phyloP scores from a whole-genome alignment of 768 basidiomycete genomes.

The Kwoniella sp. region DNA sequence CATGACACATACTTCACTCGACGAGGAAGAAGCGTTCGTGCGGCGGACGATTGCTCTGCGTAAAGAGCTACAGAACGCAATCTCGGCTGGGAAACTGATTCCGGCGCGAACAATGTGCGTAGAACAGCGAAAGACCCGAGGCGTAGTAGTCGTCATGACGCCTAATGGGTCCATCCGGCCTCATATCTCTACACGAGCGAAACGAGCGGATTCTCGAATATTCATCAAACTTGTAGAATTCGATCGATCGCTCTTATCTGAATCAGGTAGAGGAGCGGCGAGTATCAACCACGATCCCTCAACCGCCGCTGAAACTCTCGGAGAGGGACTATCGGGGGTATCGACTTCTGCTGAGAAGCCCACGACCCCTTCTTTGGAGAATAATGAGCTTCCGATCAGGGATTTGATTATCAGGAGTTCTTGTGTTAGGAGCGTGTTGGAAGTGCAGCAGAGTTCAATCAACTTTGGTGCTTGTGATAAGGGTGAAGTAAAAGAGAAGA shows the following conservation, averaged over 20 bases:
- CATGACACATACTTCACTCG: conserved; percentile 32
- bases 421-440: conserved; percentile 46
- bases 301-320: conserved; percentile 6
- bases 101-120: conserved; percentile 38
- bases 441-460: conserved; percentile 53
- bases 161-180: conserved; percentile 49
- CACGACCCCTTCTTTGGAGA: not conserved
- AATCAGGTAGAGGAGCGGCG: conserved; percentile 5
- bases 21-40: conserved; percentile 51
- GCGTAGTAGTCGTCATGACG: conserved; percentile 49
- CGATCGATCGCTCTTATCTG: conserved; percentile 30
- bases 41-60: conserved; percentile 38
- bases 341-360: conserved; percentile 1
- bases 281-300: not conserved
- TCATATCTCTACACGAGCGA: conserved; percentile 39
- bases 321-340: not conserved
- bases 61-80: conserved; percentile 41
- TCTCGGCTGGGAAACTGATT: conserved; percentile 40
- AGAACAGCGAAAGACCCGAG: conserved; percentile 24
- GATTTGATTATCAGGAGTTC: conserved; percentile 50
- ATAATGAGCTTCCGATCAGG: conserved; percentile 45
- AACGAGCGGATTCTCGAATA: conserved; percentile 52
- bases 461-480: conserved; percentile 54
- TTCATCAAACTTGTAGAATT: conserved; percentile 50
- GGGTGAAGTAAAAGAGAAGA: conserved; percentile 50